These are phyloP conservation scores for Trichoderma koningii DNA, from an alignment of 2,329 filamentous ascomycete genomes.

Conservation along the genomic window DNA sequence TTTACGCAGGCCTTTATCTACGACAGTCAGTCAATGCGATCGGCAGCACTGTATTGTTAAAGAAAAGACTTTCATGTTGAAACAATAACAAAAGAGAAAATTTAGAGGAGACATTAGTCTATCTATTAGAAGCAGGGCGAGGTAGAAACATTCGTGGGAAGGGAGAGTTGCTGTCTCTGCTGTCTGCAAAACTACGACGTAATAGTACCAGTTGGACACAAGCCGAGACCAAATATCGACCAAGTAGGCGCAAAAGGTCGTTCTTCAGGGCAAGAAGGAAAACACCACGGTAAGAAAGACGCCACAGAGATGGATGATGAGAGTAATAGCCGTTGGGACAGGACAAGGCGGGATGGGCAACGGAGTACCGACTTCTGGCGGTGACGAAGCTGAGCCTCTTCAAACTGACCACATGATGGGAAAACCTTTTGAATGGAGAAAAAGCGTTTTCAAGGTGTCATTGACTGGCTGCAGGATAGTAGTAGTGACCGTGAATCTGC, in stretches of 20 bases:
- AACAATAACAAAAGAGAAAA: slow-evolving; percentile 6
- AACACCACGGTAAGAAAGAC: background rate
- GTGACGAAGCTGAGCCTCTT: slow-evolving; percentile 14
- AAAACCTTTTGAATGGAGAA: background rate
- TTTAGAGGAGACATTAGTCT: background rate
- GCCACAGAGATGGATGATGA: background rate
- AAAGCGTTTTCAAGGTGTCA: background rate
- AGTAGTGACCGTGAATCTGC: background rate
- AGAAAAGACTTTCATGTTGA: background rate
- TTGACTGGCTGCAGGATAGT: background rate
- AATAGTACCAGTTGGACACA: background rate
- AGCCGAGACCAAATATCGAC: background rate
- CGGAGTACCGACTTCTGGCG: slow-evolving; percentile 5
- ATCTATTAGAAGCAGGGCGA: background rate
- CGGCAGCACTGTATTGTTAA: background rate
- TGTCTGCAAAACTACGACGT: background rate
- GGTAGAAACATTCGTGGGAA: background rate
- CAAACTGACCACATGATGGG: no score
- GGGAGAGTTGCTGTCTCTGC: slow-evolving; percentile 14
- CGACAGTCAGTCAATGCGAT: background rate
- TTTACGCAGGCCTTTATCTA: background rate
- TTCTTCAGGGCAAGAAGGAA: background rate
- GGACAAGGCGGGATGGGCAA: background rate
- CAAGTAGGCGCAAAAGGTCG: no score
- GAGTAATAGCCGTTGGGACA: no score